Evolutionary conservation across 2,329 filamentous ascomycete genomes (phyloP), one percentile per base, ranked within the genome.

Genomic region (Colletotrichum sansevieriae): DNA sequence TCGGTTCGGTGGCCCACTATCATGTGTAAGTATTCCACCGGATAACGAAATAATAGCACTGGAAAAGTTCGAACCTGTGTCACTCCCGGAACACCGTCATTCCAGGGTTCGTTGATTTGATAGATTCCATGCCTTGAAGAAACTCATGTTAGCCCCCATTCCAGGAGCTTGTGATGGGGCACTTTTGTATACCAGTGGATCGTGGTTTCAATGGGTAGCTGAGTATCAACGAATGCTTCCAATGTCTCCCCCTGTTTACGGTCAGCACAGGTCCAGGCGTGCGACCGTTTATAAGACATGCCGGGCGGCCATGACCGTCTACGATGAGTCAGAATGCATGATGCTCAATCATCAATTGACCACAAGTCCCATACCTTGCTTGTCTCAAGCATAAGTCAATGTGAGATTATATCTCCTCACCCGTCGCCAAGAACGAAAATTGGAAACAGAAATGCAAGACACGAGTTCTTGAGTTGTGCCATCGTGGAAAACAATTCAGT

Each of bases 21-120:
- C 2, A 3, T 8, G 12, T 55, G 1, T 39, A 39, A 39, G 20
- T 37, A 13, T n/a, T 2, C 15, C 18, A 5, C 25, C 25, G 25
- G 25, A 29, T 29, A 29, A 3, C 25, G 25, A 29, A 29, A 25
- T 25, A 25, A 25, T 25, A 25, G 25, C 25, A 25, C 25, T 35
- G 10, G 4, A 6, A 13, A 6, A 9, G 6, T 33, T 44, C n/a
- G 0, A 3, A 63, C 64, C 58, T 63, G 64, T 11, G 57, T 66
- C 2, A 56, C 64, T 4, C 64, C 64, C 2, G 64, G 64, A 9
- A 63, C 64, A 20, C 63, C 63, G n/a, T 65, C 56, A 7, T 65
- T 65, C 63, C 63, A 65, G 4, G 63, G 63, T 39, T 65, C 63
- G 12, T 65, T 20, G 4, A 65, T 65, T 20, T 65, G 56, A 13